These are phyloP conservation scores for Circinella minor DNA, from an alignment of 371 early-diverging fungal species.

Conservation along the genomic window DNA sequence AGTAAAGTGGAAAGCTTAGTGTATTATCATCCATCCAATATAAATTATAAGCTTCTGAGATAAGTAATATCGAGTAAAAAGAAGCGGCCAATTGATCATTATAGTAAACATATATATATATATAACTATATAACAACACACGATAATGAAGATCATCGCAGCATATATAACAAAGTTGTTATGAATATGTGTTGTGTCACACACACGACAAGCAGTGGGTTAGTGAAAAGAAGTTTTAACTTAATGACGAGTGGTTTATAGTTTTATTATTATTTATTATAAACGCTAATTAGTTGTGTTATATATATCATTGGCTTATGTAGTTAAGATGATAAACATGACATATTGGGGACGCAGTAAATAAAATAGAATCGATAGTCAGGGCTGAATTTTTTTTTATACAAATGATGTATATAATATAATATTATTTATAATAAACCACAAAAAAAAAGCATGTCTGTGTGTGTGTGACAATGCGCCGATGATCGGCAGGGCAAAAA, in stretches of 20 bases:
- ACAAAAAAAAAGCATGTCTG: background rate
- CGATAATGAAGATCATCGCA: constrained; percentile 11
- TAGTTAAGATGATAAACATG: background rate
- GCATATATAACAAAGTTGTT: background rate
- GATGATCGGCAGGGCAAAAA: constrained; percentile 17
- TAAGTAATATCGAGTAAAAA: background rate
- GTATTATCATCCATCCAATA: too few species aligned
- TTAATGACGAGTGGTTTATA: too few species aligned
- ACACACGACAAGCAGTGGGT: background rate
- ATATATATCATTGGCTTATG: too few species aligned
- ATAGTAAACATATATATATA: background rate
- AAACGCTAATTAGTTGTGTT: too few species aligned
- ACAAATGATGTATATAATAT: background rate
- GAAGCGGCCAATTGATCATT: constrained; percentile 3
- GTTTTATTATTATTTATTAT: too few species aligned
- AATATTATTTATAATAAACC: too few species aligned
- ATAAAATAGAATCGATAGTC: background rate
- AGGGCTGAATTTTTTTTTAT: constrained; percentile 2
- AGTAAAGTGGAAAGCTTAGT: too few species aligned
- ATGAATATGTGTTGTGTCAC: background rate
- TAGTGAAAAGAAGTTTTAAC: too few species aligned
- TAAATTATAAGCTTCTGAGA: too few species aligned
- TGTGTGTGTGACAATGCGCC: constrained; percentile 15
- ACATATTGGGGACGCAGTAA: background rate
- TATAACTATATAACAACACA: background rate